Evolutionary conservation across 225 moss, liverwort and hornwort genomes (phyloP).

Genomic region (Neckera pumila): DNA sequence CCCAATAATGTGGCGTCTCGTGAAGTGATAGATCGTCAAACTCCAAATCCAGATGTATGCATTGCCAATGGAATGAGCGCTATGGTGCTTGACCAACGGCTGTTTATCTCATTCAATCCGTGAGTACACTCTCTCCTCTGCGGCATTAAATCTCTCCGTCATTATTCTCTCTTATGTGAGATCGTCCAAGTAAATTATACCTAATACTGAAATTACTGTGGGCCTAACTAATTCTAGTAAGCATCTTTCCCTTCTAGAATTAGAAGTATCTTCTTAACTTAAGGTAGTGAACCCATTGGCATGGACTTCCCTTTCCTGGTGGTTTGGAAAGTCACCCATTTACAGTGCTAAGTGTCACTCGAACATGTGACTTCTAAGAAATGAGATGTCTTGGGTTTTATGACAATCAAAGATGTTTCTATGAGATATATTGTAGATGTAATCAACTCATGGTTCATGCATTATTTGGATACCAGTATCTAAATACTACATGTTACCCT

Average conservation of each 20-base stretch:
- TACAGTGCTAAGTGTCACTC: neutral
- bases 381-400: neutral
- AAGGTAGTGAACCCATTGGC: neutral
- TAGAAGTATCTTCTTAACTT: neutral
- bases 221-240: neutral
- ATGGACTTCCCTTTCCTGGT: neutral
- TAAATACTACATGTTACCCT: neutral
- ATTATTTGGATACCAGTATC: neutral
- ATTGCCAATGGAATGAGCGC: conserved; percentile 98
- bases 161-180: neutral
- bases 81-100: conserved; percentile 93
- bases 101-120: conserved; percentile 98
- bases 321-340: neutral
- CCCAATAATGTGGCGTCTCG: conserved; percentile 88
- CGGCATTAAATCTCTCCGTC: neutral
- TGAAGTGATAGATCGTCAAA: conserved; percentile 96
- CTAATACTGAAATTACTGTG: neutral
- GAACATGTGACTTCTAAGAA: neutral
- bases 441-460: neutral
- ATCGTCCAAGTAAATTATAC: neutral
- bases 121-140: conserved; percentile 12
- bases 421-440: neutral
- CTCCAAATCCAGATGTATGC: conserved; percentile 91
- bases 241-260: neutral
- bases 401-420: neutral